phyloP scores from a whole-genome alignment of 176 grass and related monocot genomes.

The Triticum dicoccoides region DNA sequence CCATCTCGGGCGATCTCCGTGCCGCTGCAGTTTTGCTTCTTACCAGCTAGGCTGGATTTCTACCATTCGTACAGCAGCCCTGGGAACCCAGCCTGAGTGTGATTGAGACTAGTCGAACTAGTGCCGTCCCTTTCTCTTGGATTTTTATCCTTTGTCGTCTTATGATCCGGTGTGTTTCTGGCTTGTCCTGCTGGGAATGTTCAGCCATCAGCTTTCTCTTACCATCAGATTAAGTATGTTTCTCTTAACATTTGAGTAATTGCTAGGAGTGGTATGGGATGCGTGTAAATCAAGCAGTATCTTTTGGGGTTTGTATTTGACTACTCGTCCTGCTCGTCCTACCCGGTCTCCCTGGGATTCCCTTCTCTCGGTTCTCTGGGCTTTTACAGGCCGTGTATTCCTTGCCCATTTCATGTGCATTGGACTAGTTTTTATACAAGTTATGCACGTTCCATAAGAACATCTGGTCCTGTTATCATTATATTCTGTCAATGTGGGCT shows the following conservation, averaged over 20 bases:
- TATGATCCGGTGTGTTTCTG: neutral
- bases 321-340: neutral
- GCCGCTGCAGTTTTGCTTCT: neutral
- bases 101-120: conserved; percentile 10
- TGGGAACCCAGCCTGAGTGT: neutral
- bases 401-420: conserved; percentile 34
- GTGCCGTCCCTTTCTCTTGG: conserved; percentile 11
- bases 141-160: conserved; percentile 25
- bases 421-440: neutral
- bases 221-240: neutral
- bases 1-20: neutral
- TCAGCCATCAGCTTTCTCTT: conserved; percentile 7
- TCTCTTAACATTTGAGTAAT: neutral
- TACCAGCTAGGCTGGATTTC: neutral
- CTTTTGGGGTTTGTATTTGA: conserved; percentile 45
- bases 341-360: conserved; percentile 32
- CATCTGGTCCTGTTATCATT: conserved; percentile 37
- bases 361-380: conserved; percentile 22
- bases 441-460: conserved; percentile 34
- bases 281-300: neutral
- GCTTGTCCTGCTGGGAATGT: neutral
- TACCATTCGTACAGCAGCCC: neutral
- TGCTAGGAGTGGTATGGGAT: neutral
- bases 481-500: neutral
- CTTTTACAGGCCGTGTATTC: conserved; percentile 6